phyloP scores from a whole-genome alignment of 441 rosid genomes.

The Arabidopsis lyrata region DNA sequence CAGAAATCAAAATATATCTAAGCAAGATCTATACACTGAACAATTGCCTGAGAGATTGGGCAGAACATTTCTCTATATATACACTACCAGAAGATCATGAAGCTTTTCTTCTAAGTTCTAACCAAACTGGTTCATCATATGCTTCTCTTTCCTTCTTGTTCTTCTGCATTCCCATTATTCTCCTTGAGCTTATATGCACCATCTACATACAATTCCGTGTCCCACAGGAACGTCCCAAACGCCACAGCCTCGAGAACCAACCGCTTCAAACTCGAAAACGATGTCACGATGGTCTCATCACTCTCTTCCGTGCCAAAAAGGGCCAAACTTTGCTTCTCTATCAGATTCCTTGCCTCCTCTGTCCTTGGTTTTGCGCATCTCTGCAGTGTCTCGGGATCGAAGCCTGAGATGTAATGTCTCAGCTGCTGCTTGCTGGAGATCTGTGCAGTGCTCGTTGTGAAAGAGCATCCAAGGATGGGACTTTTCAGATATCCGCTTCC shows the following conservation, averaged over 20 bases:
- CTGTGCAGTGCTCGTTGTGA: slow-evolving; percentile 26
- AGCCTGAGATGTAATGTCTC: slow-evolving; percentile 68
- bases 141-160: slow-evolving; percentile 32
- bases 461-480: slow-evolving; percentile 52
- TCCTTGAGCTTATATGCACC: slow-evolving; percentile 69
- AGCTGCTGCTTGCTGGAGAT: slow-evolving; percentile 49
- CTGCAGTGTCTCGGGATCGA: slow-evolving; percentile 72
- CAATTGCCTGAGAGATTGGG: slow-evolving; percentile 6
- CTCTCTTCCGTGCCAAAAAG: slow-evolving; percentile 64
- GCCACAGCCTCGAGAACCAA: slow-evolving; percentile 90
- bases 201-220: slow-evolving; percentile 71
- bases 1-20: not conserved
- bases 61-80: slow-evolving; percentile 30
- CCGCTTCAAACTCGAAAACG: slow-evolving; percentile 85
- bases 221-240: slow-evolving; percentile 94
- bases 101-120: not conserved
- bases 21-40: slow-evolving; percentile 42
- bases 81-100: slow-evolving; percentile 28
- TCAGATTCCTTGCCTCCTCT: slow-evolving; percentile 67
- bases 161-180: slow-evolving; percentile 48
- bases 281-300: slow-evolving; percentile 67
- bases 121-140: slow-evolving; percentile 32
- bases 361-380: slow-evolving; percentile 77
- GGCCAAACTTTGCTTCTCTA: slow-evolving; percentile 75
- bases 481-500: slow-evolving; percentile 52